These are phyloP conservation scores for Astrothelium subdiscretum DNA, from an alignment of 495 filamentous ascomycete genomes.

Conservation along the genomic window DNA sequence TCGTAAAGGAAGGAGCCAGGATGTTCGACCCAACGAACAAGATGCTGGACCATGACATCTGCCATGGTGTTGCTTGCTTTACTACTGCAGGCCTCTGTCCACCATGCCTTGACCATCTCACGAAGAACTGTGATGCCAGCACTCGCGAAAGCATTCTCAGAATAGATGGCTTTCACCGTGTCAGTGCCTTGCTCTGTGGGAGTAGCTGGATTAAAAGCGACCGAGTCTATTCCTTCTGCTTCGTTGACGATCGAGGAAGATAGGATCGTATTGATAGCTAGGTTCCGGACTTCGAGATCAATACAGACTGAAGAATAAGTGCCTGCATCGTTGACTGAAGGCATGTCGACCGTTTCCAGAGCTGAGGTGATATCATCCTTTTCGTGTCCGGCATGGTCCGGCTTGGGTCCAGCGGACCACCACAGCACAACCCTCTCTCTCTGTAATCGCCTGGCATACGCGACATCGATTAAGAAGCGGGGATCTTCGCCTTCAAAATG, in stretches of 20 bases:
- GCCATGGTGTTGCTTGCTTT: slow-evolving; percentile 60
- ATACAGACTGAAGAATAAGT: slow-evolving; percentile 96
- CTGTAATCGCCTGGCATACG: slow-evolving; percentile 83
- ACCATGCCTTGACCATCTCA: slow-evolving; percentile 99
- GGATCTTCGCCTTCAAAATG: slow-evolving; percentile 93
- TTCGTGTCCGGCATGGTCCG: slow-evolving; percentile 94
- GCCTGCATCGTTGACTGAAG: slow-evolving; percentile 79
- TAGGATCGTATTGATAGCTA: slow-evolving; percentile 95
- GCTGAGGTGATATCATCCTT: slow-evolving; percentile 77
- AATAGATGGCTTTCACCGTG: slow-evolving; percentile 59
- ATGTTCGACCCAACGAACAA: slow-evolving; percentile 92
- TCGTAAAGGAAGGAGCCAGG: slow-evolving; percentile 91
- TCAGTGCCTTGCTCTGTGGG: slow-evolving; percentile 46
- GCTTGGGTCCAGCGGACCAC: slow-evolving; percentile 80
- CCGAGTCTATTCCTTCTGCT: slow-evolving; percentile 69
- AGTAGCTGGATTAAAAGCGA: slow-evolving; percentile 69
- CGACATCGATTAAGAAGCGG: slow-evolving; percentile 85
- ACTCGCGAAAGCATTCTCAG: slow-evolving; percentile 86
- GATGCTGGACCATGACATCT: slow-evolving; percentile 93
- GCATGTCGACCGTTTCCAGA: slow-evolving; percentile 88
- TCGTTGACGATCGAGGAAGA: slow-evolving; percentile 97
- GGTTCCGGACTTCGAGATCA: slow-evolving; percentile 83
- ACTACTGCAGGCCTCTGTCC: slow-evolving; percentile 84
- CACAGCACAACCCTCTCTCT: slow-evolving; percentile 93
- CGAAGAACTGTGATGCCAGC: slow-evolving; percentile 80